phyloP scores from a whole-genome alignment of 257 asterid genomes.

The Rauvolfia tetraphylla region DNA sequence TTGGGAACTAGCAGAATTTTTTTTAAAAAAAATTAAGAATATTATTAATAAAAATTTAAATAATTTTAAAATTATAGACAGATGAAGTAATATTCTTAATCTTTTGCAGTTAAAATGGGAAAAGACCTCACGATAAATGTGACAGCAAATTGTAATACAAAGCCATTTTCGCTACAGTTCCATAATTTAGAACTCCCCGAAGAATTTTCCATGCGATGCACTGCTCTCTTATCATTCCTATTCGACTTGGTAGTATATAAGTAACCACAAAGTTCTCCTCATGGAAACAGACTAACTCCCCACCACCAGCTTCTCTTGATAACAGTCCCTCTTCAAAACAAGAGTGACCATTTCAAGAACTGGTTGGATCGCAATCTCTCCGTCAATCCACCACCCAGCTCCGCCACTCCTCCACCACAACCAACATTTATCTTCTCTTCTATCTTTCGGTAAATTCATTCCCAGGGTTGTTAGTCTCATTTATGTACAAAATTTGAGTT shows the following conservation, averaged over 20 bases:
- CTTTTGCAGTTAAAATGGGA: no score
- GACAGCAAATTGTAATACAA: background rate
- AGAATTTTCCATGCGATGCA: background rate
- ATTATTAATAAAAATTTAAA: no score
- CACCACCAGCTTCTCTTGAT: constrained; percentile 15
- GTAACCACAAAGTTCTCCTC: constrained; percentile 10
- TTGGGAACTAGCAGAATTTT: no score
- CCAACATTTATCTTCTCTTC: background rate
- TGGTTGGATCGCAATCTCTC: constrained; percentile 1
- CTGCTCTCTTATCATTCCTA: background rate
- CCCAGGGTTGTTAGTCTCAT: background rate
- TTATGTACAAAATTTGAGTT: background rate
- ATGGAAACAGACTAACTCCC: background rate
- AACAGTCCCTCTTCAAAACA: constrained; percentile 9
- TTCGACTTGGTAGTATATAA: constrained; percentile 7
- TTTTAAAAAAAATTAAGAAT: no score
- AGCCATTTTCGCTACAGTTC: no score
- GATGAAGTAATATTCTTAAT: no score
- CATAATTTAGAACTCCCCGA: background rate
- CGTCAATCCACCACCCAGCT: background rate
- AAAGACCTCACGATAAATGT: no score
- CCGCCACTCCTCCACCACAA: background rate
- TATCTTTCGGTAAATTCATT: no score
- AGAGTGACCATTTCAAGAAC: constrained; percentile 7
- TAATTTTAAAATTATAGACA: no score